A percentile compares a stretch with the other conserved stretches of the same genome.
Evolutionary conservation across 2,329 filamentous ascomycete genomes (phyloP).

Genomic region (Chalaropsis thielavioides): DNA sequence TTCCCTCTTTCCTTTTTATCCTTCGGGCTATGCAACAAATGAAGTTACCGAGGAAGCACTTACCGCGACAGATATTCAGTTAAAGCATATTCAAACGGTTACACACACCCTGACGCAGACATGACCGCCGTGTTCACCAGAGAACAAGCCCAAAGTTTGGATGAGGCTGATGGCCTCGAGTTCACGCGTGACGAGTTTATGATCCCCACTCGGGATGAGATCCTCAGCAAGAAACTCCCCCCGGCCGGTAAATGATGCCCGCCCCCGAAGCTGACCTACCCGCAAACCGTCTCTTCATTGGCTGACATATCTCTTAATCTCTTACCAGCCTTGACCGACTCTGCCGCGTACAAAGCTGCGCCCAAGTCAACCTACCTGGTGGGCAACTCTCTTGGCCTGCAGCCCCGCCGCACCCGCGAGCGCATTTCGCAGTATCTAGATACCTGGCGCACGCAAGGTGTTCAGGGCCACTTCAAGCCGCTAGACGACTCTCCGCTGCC

Average conservation of each 20-base stretch:
- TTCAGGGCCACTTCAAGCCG: slow-evolving; percentile 62
- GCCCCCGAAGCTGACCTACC: not conserved
- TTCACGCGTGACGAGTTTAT: slow-evolving; percentile 51
- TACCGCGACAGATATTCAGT: not conserved
- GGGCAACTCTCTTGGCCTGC: slow-evolving; percentile 77
- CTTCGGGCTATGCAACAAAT: not conserved
- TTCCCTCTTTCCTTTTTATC: not conserved
- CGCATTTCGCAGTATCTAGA: slow-evolving; percentile 54
- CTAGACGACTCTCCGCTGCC: slow-evolving; percentile 50
- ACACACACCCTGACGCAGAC: not conserved
- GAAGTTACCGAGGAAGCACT: not conserved
- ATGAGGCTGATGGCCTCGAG: slow-evolving; percentile 40
- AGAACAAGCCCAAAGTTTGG: slow-evolving; percentile 27
- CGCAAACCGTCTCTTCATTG: not conserved
- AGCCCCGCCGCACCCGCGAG: slow-evolving; percentile 48
- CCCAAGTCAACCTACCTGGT: slow-evolving; percentile 56
- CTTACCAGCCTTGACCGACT: slow-evolving; percentile 8
- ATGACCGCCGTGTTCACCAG: slow-evolving; percentile 11
- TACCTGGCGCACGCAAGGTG: slow-evolving; percentile 67
- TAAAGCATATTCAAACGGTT: not conserved
- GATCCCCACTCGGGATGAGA: slow-evolving; percentile 41
- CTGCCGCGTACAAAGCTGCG: slow-evolving; percentile 1
- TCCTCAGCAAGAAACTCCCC: slow-evolving; percentile 23
- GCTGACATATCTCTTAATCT: no score
- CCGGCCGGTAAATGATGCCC: slow-evolving; percentile 18